Base-by-base conservation (phyloP, 805 yeast species). In the Maudiozyma barnettii region DNA sequence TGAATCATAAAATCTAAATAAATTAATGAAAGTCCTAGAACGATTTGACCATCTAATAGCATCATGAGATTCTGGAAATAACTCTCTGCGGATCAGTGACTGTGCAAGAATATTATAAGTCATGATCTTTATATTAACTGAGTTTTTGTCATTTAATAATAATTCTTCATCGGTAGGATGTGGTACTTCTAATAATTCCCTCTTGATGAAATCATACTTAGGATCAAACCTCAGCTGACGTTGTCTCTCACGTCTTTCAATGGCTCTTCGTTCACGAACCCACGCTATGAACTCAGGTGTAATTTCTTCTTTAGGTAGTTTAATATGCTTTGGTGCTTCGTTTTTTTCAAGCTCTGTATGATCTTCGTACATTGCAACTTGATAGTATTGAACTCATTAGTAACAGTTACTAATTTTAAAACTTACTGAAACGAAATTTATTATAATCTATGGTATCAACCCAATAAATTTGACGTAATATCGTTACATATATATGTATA, bases 91-190 rank as follows among this genome's bases (percentile, higher is more conserved):
- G 31, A 90, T 83, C 55, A 91, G 68, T 0, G 89, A 77, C 61
- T 91, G 98, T 0, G 97, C 96, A 33, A 91, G 69, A 18, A 83
- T 68, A 59, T 88, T 87, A 60, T 87, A 87, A 1, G 91, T 74
- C 90, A 87, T 81, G 35, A 87, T 76, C 41, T 72, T 70, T 16
- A 77, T 49, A 4, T 56, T 52, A 22, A 67, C 43, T 2, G 63
- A 63, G 2, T 45, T 36, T 4, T 9, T 6, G 3, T 38, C 41
- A 37, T 26, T 16, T 4, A 22, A n/a, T 37, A 5, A 9, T 16
- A n/a, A 18, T 8, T 20, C 13, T 36, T 36, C 22, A 9, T 36
- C 22, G 5, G 14, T 14, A 19, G 23, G 16, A 16, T 33, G 39
- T 5, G 39, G 51, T 16, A 57, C 72, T 9, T 67, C 64, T 14